These are phyloP conservation scores for Mycocentrospora acerina DNA, from an alignment of 2,329 filamentous ascomycete species.

Conservation along the genomic window DNA sequence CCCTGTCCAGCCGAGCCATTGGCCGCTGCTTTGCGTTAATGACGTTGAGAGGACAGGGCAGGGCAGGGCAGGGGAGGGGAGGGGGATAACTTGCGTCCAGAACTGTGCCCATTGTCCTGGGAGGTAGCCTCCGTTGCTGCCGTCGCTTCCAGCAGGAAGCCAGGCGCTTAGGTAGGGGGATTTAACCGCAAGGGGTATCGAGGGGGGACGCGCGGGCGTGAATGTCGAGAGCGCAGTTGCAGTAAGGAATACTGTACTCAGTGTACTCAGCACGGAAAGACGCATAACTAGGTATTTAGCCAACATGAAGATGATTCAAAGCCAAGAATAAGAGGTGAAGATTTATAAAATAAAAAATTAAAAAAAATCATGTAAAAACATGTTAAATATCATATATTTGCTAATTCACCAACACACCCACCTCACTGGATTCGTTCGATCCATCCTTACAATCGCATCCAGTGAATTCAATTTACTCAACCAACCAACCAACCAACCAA, in stretches of 20 bases:
- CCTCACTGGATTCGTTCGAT: too few species aligned
- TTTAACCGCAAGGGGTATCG: conserved; percentile 71
- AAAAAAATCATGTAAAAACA: too few species aligned
- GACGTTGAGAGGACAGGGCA: conserved; percentile 2
- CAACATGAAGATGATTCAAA: too few species aligned
- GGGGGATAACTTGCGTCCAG: conserved; percentile 59
- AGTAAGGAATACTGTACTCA: conserved; percentile 20
- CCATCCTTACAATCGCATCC: too few species aligned
- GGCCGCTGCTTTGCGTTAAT: conserved; percentile 46
- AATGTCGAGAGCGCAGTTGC: conserved; percentile 54
- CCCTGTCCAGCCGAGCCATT: conserved; percentile 66
- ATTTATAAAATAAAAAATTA: too few species aligned
- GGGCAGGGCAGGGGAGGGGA: too few species aligned
- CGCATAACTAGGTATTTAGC: conserved; percentile 21
- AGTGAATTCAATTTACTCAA: too few species aligned
- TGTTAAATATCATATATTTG: too few species aligned
- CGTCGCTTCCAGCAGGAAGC: conserved; percentile 63
- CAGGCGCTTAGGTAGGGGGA: conserved; percentile 75
- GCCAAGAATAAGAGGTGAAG: too few species aligned
- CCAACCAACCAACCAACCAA: too few species aligned
- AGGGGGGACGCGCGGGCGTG: conserved; percentile 64
- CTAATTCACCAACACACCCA: too few species aligned
- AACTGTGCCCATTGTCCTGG: conserved; percentile 70
- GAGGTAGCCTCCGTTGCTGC: conserved; percentile 65
- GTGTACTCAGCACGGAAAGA: conserved; percentile 13